Evolutionary conservation across 1,284 basidiomycete genomes (phyloP).

Genomic region (Hemileia vastatrix): DNA sequence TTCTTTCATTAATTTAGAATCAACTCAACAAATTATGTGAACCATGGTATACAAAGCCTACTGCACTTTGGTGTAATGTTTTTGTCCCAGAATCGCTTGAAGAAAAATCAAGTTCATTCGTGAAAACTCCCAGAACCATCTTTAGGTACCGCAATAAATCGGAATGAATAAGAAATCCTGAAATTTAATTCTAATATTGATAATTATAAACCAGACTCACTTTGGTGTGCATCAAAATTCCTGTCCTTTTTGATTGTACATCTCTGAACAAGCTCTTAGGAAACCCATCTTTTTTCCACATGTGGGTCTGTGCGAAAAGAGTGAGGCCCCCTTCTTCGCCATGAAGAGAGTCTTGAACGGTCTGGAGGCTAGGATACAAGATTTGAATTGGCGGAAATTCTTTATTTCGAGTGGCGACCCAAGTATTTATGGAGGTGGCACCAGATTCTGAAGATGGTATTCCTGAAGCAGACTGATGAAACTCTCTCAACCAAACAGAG

Average conservation of each 20-base stretch:
- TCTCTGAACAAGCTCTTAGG: constrained; percentile 9
- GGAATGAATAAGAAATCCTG: neutral
- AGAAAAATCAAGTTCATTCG: too few species aligned
- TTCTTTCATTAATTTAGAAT: neutral
- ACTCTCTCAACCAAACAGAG: constrained; percentile 5
- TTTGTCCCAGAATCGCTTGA: neutral
- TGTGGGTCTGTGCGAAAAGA: constrained; percentile 7
- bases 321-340: constrained; percentile 8
- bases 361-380: constrained; percentile 13
- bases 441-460: neutral
- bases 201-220: constrained; percentile 1
- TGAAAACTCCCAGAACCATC: constrained; percentile 21
- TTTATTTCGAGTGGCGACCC: neutral
- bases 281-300: constrained; percentile 14
- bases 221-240: constrained; percentile 21
- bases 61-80: neutral
- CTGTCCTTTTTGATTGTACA: constrained; percentile 14
- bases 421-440: neutral
- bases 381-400: constrained; percentile 3
- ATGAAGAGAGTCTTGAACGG: neutral
- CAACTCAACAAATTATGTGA: constrained; percentile 19
- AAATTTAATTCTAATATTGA: neutral
- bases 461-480: constrained; percentile 13
- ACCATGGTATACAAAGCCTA: constrained; percentile 19
- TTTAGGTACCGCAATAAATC: neutral